Base-by-base conservation (phyloP, 2,329 filamentous ascomycete species). In the Trichoderma gracile region DNA sequence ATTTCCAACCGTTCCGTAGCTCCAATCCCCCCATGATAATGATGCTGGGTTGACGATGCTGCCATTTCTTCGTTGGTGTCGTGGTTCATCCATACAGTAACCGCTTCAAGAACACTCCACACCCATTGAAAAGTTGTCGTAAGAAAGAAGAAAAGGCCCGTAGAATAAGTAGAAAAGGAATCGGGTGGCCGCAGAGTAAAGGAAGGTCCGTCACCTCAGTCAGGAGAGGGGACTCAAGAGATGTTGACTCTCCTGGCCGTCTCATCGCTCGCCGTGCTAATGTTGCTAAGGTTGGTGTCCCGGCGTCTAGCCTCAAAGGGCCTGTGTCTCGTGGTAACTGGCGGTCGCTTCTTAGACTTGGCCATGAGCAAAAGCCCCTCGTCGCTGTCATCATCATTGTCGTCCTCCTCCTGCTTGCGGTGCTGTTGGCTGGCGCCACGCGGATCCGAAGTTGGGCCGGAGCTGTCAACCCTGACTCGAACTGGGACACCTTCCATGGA, bases 261-360 rank as follows among this genome's bases (percentile, higher is more conserved):
- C 69, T 88, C 86, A 1, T 84, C 86, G 25, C 59, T 62, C 6
- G 59, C 59, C 4, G 59, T 54, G 71, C 85, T 87, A 1, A 82
- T 83, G 68, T 86, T 54, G 71, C 85, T 87, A 1, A 82, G 83
- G 68, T 86, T 85, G 61, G 86, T 88, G 68, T 86, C 84, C 38
- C 86, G 81, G 64, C 86, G 79, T 66, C 77, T 78, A 2, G 80
- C 75, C 52, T 76, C 76, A 58, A 77, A 77, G 33, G 74, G 75
- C 15, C 75, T 56, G 7, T 56, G 63, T 58, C 33, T 69, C 19
- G 45, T 65, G 15, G 62, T 64, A 30, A 70, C 67, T 7, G 68
- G 67, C 23, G 75, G 72, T 65, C 79, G 79, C 71, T 80, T 84
- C 71, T 79, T 84, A 0, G 79, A 67, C 71, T 79, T 82, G n/a